phyloP scores from a whole-genome alignment of 1,139 yeast species.

The Geotrichum siamense region DNA sequence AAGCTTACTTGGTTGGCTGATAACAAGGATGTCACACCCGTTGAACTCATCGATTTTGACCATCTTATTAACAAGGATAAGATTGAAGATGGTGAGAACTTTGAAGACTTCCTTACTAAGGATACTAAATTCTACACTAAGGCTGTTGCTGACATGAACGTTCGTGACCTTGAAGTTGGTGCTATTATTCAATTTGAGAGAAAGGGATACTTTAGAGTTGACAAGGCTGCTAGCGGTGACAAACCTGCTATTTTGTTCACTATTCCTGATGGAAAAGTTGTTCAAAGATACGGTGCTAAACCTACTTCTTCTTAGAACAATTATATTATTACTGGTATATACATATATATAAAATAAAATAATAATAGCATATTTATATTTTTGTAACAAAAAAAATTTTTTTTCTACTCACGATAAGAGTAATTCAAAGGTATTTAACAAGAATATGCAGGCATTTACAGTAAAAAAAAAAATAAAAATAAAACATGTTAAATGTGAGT shows the following conservation, averaged over 20 bases:
- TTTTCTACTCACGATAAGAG: neutral
- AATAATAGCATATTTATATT: too few relatives aligned
- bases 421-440: neutral
- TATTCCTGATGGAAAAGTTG: conserved; percentile 93
- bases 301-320: conserved; percentile 14
- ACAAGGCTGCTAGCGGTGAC: conserved; percentile 42
- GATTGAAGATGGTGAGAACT: conserved; percentile 89
- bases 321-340: too few relatives aligned
- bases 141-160: conserved; percentile 78
- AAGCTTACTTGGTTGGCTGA: conserved; percentile 94
- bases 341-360: too few relatives aligned
- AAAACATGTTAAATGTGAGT: too few relatives aligned
- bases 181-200: conserved; percentile 93
- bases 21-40: conserved; percentile 56
- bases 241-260: conserved; percentile 72
- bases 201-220: conserved; percentile 91
- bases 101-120: conserved; percentile 87
- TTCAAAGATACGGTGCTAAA: conserved; percentile 76
- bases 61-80: conserved; percentile 94
- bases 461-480: too few relatives aligned
- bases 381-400: too few relatives aligned
- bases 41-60: conserved; percentile 86
- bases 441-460: too few relatives aligned
- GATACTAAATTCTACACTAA: conserved; percentile 75
- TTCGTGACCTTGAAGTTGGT: conserved; percentile 69